A percentile compares a stretch with the other conserved stretches of the same genome.
Evolutionary conservation across 495 filamentous ascomycete genomes (phyloP).

Genomic region (Xylaria bambusicola): DNA sequence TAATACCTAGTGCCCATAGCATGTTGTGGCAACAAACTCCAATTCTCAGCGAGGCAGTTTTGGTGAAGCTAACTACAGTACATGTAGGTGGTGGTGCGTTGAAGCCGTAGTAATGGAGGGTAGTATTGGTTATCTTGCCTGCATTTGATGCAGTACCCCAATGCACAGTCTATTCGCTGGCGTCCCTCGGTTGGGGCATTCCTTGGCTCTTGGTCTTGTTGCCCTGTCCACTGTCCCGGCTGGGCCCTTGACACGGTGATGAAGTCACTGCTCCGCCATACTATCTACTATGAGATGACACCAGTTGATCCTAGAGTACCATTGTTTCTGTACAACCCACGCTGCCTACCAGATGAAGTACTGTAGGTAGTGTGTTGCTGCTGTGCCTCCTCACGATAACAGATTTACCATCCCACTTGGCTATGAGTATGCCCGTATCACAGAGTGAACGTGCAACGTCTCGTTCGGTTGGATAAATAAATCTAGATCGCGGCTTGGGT

Average conservation of each 20-base stretch:
- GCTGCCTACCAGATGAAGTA: no score
- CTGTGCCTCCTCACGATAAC: constrained; percentile 11
- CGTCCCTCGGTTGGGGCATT: constrained; percentile 9
- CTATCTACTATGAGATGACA: constrained; percentile 4
- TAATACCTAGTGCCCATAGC: no score
- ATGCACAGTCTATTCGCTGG: constrained; percentile 4
- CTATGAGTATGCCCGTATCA: not conserved
- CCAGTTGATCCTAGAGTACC: constrained; percentile 9
- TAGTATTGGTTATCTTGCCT: constrained; percentile 2
- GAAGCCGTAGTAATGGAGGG: constrained; percentile 2
- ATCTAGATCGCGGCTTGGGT: not conserved
- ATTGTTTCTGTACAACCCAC: no score
- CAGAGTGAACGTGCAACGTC: not conserved
- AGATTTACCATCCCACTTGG: not conserved
- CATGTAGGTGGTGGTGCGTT: no score
- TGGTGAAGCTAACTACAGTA: no score
- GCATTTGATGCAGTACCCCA: not conserved
- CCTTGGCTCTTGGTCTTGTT: not conserved
- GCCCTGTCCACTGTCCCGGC: constrained; percentile 7
- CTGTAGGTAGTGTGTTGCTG: not conserved
- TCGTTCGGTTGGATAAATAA: constrained; percentile 14
- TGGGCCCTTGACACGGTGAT: constrained; percentile 1
- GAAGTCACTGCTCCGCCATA: constrained; percentile 14
- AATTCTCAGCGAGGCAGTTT: not conserved
- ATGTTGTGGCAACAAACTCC: constrained; percentile 2